Base-by-base conservation (phyloP, 2,329 filamentous ascomycete species). In the Fusarium sp. region DNA sequence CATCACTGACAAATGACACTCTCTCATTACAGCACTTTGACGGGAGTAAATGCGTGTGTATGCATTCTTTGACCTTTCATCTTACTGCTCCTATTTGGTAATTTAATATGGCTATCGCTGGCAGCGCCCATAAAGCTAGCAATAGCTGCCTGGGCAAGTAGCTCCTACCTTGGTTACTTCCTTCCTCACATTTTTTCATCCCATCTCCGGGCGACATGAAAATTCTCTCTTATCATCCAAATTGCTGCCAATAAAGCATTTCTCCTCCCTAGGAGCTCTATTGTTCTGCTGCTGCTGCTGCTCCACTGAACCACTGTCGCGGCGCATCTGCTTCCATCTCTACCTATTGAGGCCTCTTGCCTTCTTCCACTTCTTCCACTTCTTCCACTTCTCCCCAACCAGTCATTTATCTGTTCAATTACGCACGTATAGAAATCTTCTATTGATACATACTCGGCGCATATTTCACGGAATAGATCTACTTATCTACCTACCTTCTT, bases 261-360 rank as follows among this genome's bases (percentile, higher is more conserved):
- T 50, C n/a, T 50, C 4, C 27, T 13, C 9, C 8, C 8, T 31
- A 20, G 18, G 16, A 4, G n/a, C 40, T 61, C 16, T n/a, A 34
- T 54, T 11, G 29, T 40, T 18, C 36, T 20, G 60, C 49, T 13
- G 18, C 13, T 13, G 18, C 13, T 10, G n/a, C 33, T 29, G 23
- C 33, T 29, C 9, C 29, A 34, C 10, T 67, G 67, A 69, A 64
- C 64, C 67, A 69, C 63, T 61, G 50, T 29, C 55, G 14, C 50
- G 40, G 20, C 46, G 58, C 34, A 55, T 25, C 23, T 25, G 23
- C 23, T 25, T 20, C 18, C n/a, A n/a, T 25, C 23, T 25, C 23
- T 25, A 25, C 23, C 23, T 25, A 25, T 25, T 25, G 23, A 34
- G 10, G 29, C 25, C 27, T 33, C 9, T 27, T 44, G 10, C 16